phyloP scores from a whole-genome alignment of 1,284 basidiomycete species.

The Vanrija sp. region DNA sequence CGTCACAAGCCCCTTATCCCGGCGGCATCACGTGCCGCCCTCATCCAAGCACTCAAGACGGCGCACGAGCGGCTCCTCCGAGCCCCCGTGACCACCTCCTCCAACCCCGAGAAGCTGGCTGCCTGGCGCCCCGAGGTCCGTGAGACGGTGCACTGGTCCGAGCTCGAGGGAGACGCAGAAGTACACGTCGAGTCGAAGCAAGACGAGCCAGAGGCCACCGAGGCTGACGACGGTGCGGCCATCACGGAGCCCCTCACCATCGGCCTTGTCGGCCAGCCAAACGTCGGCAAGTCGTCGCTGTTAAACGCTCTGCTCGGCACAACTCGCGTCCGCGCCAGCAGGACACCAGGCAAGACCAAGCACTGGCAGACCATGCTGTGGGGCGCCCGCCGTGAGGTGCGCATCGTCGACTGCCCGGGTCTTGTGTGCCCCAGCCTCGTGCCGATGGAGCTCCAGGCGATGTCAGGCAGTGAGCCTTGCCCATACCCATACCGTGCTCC shows the following conservation, averaged over 20 bases:
- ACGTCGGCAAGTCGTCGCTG: constrained; percentile 86
- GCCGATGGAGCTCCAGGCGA: constrained; percentile 73
- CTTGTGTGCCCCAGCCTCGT: constrained; percentile 75
- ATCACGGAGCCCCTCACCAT: constrained; percentile 66
- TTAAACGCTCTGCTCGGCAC: constrained; percentile 83
- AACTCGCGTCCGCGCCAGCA: constrained; percentile 75
- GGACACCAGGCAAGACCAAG: constrained; percentile 92
- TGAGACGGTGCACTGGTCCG: constrained; percentile 66
- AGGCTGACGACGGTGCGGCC: too few relatives aligned
- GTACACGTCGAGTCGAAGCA: constrained; percentile 5
- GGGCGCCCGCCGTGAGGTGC: constrained; percentile 63
- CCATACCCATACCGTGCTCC: too few relatives aligned
- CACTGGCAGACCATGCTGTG: constrained; percentile 89
- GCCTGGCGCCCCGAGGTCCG: constrained; percentile 66
- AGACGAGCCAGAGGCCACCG: too few relatives aligned
- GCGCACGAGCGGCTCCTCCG: constrained; percentile 65
- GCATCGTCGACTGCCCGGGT: constrained; percentile 80
- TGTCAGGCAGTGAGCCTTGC: constrained; percentile 29
- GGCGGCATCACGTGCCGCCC: constrained; percentile 49
- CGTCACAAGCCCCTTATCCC: constrained; percentile 64
- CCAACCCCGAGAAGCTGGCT: constrained; percentile 52
- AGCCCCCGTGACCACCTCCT: constrained; percentile 57
- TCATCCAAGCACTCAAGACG: constrained; percentile 64
- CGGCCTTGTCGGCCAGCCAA: constrained; percentile 86
- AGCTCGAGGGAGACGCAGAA: constrained; percentile 13